Percentiles rank a stretch among this genome's conserved stretches.
Conservation (phyloP, 129 eudicot genomes). For the Chrysanthemum seticuspe region DNA sequence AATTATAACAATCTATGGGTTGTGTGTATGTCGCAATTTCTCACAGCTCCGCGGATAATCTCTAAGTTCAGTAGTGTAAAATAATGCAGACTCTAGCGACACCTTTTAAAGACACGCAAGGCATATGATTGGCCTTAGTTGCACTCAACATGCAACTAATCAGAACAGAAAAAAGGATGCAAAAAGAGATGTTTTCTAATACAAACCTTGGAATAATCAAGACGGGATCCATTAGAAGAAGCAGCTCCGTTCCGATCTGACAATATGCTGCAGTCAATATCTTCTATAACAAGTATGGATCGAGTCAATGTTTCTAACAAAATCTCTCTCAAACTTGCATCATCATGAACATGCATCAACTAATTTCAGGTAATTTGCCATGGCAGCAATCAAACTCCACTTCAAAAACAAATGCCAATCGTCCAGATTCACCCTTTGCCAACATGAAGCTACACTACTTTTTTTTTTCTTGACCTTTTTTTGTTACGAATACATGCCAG, state of each 20-base stretch:
- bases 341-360: constrained; percentile 43
- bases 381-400: constrained; percentile 71
- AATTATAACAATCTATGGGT: too few species aligned
- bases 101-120: too few species aligned
- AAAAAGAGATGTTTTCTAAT: too few species aligned
- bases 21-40: too few species aligned
- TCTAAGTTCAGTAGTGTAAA: too few species aligned
- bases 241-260: constrained; percentile 12
- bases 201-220: constrained; percentile 43
- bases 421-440: constrained; percentile 52
- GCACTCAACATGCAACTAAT: too few species aligned
- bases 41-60: too few species aligned
- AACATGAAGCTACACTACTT: constrained; percentile 44
- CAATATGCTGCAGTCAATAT: constrained; percentile 63
- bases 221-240: too few species aligned
- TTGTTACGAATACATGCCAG: constrained; percentile 33
- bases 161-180: too few species aligned
- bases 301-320: constrained; percentile 53
- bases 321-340: constrained; percentile 51
- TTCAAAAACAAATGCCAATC: constrained; percentile 69
- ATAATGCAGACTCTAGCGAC: too few species aligned
- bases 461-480: constrained; percentile 31
- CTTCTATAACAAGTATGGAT: constrained; percentile 74
- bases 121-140: too few species aligned
- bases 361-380: constrained; percentile 64